Evolutionary conservation across 805 yeast species (phyloP), one percentile per base, ranked within the genome.

Genomic region (Candida incommunis): DNA sequence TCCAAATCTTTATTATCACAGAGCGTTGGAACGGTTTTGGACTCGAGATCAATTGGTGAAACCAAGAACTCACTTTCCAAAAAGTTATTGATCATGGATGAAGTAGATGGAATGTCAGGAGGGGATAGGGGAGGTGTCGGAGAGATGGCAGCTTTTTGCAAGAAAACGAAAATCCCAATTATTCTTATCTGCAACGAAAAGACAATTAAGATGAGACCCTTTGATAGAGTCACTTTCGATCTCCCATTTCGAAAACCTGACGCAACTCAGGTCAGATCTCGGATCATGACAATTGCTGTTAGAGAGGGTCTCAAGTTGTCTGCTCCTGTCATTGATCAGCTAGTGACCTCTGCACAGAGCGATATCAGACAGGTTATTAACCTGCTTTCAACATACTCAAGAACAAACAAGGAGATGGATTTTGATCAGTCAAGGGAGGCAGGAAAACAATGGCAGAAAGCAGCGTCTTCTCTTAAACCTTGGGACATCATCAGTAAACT

Each of bases 101-200:
- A 92, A 66, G 97, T 92, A 24, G 99, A 92, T 62, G 99, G 99
- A 54, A 92, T 92, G 97, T 85, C 95, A 35, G 87, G 94, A 58
- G 99, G 99, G 51, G 99, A 92, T 63, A 80, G 92, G 54, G 99
- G 99, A 49, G 99, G 99, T 50, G 95, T 92, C 23, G 96, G 96
- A 22, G 94, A 87, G 48, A 71, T 92, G 62, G 86, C 96, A 0
- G 78, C 81, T 35, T 81, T 85, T 54, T 88, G 96, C 59, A 72
- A 81, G 40, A 80, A 78, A 43, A 87, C 97, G 0, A 72, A 78
- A 40, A 84, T 90, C 54, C 98, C 99, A 15, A 74, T 92, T 67
- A 87, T 92, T 48, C 70, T 90, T 45, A 88, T 92, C 50, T 90
- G 97, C 67, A 92, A 92, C 64, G 99, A 92, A 60, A 80, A 83